Conservation (phyloP, 2,329 filamentous ascomycete species). For the Colletotrichum phormii region DNA sequence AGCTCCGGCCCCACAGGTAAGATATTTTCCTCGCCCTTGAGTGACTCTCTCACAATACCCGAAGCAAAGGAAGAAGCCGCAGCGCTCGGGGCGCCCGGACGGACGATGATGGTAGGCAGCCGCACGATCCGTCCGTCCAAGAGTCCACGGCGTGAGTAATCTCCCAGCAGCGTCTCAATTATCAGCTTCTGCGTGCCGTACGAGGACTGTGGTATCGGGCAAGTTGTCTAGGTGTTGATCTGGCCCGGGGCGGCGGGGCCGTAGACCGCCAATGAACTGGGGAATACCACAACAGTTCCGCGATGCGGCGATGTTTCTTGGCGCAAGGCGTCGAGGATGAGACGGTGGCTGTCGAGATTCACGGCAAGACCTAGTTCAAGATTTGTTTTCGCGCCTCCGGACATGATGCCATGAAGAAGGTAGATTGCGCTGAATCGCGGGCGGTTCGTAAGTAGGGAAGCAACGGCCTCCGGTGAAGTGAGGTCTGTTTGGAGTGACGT, state of each 20-base stretch:
- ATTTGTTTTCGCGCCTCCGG: conserved; percentile 69
- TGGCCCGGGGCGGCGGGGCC: conserved; percentile 51
- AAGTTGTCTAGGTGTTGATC: conserved; percentile 53
- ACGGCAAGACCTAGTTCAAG: conserved; percentile 65
- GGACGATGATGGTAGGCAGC: conserved; percentile 70
- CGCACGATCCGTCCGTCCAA: conserved; percentile 68
- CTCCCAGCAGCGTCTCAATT: conserved; percentile 68
- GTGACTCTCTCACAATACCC: conserved; percentile 71
- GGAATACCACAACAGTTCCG: conserved; percentile 66
- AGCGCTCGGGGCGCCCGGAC: conserved; percentile 69
- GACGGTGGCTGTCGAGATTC: conserved; percentile 68
- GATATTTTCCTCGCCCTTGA: conserved; percentile 59
- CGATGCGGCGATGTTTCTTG: conserved; percentile 46
- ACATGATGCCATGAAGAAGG: conserved; percentile 74
- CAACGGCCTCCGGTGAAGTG: conserved; percentile 46
- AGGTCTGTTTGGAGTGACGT: conserved; percentile 46
- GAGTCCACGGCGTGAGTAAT: conserved; percentile 61
- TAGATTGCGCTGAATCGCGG: conserved; percentile 60
- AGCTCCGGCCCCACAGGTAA: conserved; percentile 56
- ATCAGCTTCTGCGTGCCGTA: conserved; percentile 74
- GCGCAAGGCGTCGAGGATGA: conserved; percentile 64
- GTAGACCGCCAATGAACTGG: conserved; percentile 70
- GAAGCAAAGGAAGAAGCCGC: conserved; percentile 71
- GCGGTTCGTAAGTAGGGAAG: conserved; percentile 42
- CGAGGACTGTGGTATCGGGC: conserved; percentile 65